phyloP scores from a whole-genome alignment of 2,329 filamentous ascomycete genomes.

The Penicillium sp. region DNA sequence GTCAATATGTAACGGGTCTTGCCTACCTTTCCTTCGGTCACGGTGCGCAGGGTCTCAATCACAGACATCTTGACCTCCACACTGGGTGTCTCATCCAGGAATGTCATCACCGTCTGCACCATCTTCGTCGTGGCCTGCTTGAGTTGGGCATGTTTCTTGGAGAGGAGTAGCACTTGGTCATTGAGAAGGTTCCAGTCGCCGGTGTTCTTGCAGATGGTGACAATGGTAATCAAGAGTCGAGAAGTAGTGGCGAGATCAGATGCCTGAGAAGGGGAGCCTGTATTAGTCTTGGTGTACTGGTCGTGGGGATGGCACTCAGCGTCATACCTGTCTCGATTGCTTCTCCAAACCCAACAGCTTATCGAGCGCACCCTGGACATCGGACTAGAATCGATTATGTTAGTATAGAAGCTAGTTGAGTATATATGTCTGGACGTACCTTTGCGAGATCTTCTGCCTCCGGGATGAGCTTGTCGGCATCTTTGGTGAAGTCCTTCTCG shows the following conservation, averaged over 20 bases:
- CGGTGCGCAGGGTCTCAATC: slow-evolving; percentile 91
- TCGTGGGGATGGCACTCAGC: slow-evolving; percentile 21
- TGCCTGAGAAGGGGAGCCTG: slow-evolving; percentile 53
- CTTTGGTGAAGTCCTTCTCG: slow-evolving; percentile 98
- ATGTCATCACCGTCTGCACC: slow-evolving; percentile 93
- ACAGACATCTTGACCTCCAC: slow-evolving; percentile 84
- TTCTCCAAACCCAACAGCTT: slow-evolving; percentile 91
- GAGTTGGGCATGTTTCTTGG: slow-evolving; percentile 99
- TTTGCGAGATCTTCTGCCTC: slow-evolving; percentile 87
- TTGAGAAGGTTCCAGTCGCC: slow-evolving; percentile 93
- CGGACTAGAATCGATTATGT: slow-evolving; percentile 39
- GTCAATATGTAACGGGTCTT: background rate
- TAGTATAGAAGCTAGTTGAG: slow-evolving; percentile 17
- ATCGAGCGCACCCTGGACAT: slow-evolving; percentile 84
- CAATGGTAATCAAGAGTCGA: slow-evolving; percentile 77
- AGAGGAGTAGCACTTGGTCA: slow-evolving; percentile 90
- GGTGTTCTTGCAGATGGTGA: slow-evolving; percentile 89
- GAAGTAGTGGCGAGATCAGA: slow-evolving; percentile 96
- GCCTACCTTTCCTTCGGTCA: slow-evolving; percentile 87
- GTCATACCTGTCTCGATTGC: slow-evolving; percentile 83
- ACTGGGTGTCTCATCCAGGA: slow-evolving; percentile 80
- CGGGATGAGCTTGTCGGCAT: slow-evolving; percentile 85
- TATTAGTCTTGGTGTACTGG: slow-evolving; percentile 6
- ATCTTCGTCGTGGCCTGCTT: slow-evolving; percentile 99
- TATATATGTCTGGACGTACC: slow-evolving; percentile 49